Conservation (phyloP, 768 basidiomycete species). For the Hydnomerulius pinastri region DNA sequence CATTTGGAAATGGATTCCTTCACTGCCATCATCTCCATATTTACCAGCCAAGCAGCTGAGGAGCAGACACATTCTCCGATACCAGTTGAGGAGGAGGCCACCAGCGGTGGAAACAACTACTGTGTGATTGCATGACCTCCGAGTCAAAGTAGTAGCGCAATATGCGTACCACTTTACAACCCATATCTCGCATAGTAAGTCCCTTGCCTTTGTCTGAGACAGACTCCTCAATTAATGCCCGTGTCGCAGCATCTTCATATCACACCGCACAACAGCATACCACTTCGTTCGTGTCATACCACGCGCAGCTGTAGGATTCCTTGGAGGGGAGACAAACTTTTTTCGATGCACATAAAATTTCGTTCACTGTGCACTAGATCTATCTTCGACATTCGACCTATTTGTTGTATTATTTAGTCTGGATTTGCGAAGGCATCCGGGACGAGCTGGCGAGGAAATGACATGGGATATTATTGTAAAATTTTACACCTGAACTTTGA, state of each 20-base stretch:
- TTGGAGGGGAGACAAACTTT: neutral
- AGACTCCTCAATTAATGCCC: conserved; percentile 8
- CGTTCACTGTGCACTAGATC: conserved; percentile 17
- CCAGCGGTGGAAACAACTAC: conserved; percentile 2
- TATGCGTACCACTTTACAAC: neutral
- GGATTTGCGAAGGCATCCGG: conserved; percentile 4
- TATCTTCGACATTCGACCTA: conserved; percentile 25
- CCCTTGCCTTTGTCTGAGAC: neutral
- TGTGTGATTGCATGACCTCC: conserved; percentile 24
- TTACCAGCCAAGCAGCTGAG: conserved; percentile 5
- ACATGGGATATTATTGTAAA: neutral
- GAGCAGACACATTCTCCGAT: conserved; percentile 1
- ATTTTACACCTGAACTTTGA: neutral
- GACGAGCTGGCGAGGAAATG: conserved; percentile 3
- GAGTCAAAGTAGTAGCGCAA: neutral
- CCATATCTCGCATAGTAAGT: conserved; percentile 25
- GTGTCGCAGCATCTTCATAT: conserved; percentile 9
- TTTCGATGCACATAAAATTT: conserved; percentile 12
- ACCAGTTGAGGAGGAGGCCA: conserved; percentile 14
- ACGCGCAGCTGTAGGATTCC: conserved; percentile 5
- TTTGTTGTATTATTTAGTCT: conserved; percentile 23
- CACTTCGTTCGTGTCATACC: conserved; percentile 10
- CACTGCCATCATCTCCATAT: conserved; percentile 14
- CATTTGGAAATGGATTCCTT: conserved; percentile 23
- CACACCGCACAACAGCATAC: conserved; percentile 4